A percentile compares a stretch with the other conserved stretches of the same genome.
These are phyloP conservation scores for Pleurotus giganteus DNA, from an alignment of 768 basidiomycete species.

Conservation along the genomic window DNA sequence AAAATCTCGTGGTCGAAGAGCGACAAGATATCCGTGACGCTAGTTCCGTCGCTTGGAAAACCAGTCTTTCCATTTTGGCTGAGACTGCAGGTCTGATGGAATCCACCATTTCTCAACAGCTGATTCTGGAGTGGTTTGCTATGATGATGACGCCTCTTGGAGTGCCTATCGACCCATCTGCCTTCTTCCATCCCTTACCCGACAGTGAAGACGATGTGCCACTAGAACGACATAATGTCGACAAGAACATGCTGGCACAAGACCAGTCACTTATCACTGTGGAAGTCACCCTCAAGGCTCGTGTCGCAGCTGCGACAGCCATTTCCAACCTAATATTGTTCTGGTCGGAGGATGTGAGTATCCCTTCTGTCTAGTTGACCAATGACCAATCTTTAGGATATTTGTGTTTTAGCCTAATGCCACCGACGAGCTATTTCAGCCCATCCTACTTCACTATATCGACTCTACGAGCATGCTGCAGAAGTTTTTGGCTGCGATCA, in stretches of 20 bases:
- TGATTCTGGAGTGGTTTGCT: slow-evolving; percentile 81
- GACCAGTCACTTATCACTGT: slow-evolving; percentile 80
- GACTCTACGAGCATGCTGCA: slow-evolving; percentile 91
- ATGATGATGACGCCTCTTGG: slow-evolving; percentile 90
- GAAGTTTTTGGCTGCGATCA: slow-evolving; percentile 78
- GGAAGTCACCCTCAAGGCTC: slow-evolving; percentile 76
- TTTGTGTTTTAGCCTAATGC: slow-evolving; percentile 25
- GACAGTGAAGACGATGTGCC: slow-evolving; percentile 42
- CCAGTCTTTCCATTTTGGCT: slow-evolving; percentile 58
- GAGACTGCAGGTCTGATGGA: slow-evolving; percentile 47
- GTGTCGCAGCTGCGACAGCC: slow-evolving; percentile 76
- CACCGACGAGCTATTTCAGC: slow-evolving; percentile 68
- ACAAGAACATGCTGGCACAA: slow-evolving; percentile 92
- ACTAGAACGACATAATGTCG: slow-evolving; percentile 85
- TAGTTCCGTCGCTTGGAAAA: slow-evolving; percentile 72
- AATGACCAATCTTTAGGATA: slow-evolving; percentile 1
- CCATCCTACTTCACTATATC: slow-evolving; percentile 76
- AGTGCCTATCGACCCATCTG: slow-evolving; percentile 62
- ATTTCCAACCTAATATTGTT: slow-evolving; percentile 65
- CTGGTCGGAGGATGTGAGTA: slow-evolving; percentile 63
- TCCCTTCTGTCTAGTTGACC: neutral
- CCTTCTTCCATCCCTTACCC: slow-evolving; percentile 67
- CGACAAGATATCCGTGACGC: slow-evolving; percentile 76
- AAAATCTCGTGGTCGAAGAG: slow-evolving; percentile 93
- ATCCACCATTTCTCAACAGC: slow-evolving; percentile 51